phyloP scores from a whole-genome alignment of 148 eudicot genomes.

The Pharnaceum exiguum region DNA sequence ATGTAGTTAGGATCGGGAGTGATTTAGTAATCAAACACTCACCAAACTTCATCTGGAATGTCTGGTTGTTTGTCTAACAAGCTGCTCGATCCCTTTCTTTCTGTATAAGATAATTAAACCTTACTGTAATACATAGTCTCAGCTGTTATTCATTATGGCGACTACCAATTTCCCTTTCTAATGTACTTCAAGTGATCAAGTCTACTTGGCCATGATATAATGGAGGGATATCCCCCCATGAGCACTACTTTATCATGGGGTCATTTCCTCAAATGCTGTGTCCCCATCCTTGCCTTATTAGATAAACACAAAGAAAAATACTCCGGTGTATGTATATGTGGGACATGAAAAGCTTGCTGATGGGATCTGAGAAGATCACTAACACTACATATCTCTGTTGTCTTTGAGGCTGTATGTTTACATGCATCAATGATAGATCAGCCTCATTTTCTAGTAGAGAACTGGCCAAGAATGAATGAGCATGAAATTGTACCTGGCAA shows the following conservation, averaged over 20 bases:
- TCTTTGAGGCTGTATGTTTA: too few species aligned
- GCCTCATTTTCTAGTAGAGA: too few species aligned
- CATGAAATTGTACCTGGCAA: too few species aligned
- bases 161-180: neutral
- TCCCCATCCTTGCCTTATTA: neutral
- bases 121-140: neutral
- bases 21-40: neutral
- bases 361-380: too few species aligned
- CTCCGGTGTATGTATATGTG: too few species aligned
- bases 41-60: conserved; percentile 12
- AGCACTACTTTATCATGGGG: conserved; percentile 2
- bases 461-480: too few species aligned
- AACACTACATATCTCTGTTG: too few species aligned
- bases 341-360: too few species aligned
- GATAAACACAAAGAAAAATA: neutral
- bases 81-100: neutral
- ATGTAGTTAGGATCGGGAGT: neutral
- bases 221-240: conserved; percentile 14
- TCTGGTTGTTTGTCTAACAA: conserved; percentile 7
- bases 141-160: neutral
- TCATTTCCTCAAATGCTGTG: neutral
- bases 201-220: neutral
- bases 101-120: neutral
- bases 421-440: neutral
- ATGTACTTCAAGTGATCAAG: neutral